Base-by-base conservation (phyloP, 768 basidiomycete genomes). In the Phylloporus rhodoxanthus region DNA sequence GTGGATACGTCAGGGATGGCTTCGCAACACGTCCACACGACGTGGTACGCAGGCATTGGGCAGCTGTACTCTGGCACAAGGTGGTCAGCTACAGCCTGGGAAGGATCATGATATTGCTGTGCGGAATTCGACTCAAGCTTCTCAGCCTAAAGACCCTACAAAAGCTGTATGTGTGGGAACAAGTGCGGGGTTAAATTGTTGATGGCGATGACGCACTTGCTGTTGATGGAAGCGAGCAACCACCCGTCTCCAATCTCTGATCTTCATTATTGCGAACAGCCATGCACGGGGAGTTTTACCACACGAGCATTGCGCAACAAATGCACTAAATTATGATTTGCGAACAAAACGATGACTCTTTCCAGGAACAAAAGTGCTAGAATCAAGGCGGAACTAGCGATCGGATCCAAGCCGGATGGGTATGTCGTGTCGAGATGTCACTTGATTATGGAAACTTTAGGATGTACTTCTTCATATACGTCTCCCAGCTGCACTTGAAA, bases 401-500 rank as follows among this genome's bases (percentile, higher is more conserved):
- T 47, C 43, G 23, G 38, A 33, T 47, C 40, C 42, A 30, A 14
- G 42, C 30, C 39, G 19, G 34, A 41, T 29, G 30, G 32, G 14
- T 1, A 29, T 15, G 17, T 50, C 26, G 36, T 25, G 21, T 49
- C 37, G 28, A 25, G 25, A 25, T 20, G 15, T 33, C 38, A 45
- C 38, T 28, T 45, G 23, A 39, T 76, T 65, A 87, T 28, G 86
- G 85, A 63, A 77, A 88, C 20, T 67, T 67, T 51, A 85, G 64
- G 50, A 88, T 86, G 59, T 73, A 84, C 39, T 60, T 58, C 66
- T 81, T 84, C 79, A 87, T 84, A 40, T 54, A 52, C 19, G 49
- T 39, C 59, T 82, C 79, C 85, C 84, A 87, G 53, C 72, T 77
- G 60, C 86, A 88, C 1, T 68, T 47, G 36, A 72, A 65, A 37